phyloP scores from a whole-genome alignment of 306 rosid genomes.

The Trifolium pratense region DNA sequence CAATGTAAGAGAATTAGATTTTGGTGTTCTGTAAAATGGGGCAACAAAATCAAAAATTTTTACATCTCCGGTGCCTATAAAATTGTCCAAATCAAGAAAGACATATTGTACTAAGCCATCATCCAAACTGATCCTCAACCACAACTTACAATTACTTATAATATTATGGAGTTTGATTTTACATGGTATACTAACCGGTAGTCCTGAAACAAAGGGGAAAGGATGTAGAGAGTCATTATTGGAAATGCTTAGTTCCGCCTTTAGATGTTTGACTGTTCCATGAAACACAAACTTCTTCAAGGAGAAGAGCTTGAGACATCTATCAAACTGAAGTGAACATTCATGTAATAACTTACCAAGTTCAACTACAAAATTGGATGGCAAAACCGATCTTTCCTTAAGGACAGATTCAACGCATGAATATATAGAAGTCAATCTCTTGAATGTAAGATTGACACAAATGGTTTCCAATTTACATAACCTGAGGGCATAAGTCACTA shows the following conservation, averaged over 20 bases:
- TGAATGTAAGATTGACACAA: conserved; percentile 48
- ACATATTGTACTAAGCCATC: conserved; percentile 52
- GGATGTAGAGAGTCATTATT: conserved; percentile 57
- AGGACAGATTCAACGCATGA: conserved; percentile 54
- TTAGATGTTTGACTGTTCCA: conserved; percentile 49
- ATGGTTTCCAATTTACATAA: conserved; percentile 57
- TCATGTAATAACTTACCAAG: conserved; percentile 54
- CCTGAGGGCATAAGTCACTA: conserved; percentile 56
- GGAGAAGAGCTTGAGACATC: conserved; percentile 59
- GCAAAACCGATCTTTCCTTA: conserved; percentile 43
- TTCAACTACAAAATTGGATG: conserved; percentile 61
- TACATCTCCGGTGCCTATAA: conserved; percentile 48
- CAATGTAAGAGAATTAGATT: conserved; percentile 50
- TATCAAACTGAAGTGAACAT: conserved; percentile 44
- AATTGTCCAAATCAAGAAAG: conserved; percentile 61
- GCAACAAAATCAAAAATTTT: conserved; percentile 50
- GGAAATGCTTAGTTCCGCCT: conserved; percentile 63
- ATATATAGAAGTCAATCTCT: conserved; percentile 52
- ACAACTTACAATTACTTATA: conserved; percentile 50
- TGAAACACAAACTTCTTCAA: conserved; percentile 53
- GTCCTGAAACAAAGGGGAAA: conserved; percentile 63
- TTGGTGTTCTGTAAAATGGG: conserved; percentile 70
- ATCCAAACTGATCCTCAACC: conserved; percentile 68
- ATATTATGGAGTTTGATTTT: conserved; percentile 67
- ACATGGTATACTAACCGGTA: conserved; percentile 75